These are phyloP conservation scores for Amanita pallidorosea DNA, from an alignment of 768 basidiomycete genomes.

Conservation along the genomic window DNA sequence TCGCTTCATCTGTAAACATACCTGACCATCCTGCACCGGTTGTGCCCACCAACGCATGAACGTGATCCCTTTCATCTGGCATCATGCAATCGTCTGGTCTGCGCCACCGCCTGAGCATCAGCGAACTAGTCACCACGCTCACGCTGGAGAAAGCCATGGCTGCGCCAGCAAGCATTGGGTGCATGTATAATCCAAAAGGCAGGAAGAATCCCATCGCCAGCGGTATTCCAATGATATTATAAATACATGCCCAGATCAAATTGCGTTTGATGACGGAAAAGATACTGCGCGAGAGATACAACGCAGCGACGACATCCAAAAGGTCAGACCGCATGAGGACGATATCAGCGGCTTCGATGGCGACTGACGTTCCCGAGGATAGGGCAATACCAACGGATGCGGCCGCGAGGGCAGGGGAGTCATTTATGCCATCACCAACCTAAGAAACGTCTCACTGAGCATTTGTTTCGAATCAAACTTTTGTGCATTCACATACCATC, in stretches of 20 bases:
- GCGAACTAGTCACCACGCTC: constrained; percentile 84
- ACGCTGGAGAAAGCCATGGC: constrained; percentile 99
- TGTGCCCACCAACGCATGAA: constrained; percentile 28
- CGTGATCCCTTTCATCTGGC: constrained; percentile 43
- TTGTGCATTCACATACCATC: constrained; percentile 51
- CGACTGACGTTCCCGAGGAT: constrained; percentile 92
- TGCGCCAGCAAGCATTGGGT: constrained; percentile 97
- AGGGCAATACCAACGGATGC: constrained; percentile 96
- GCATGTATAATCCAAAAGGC: constrained; percentile 85
- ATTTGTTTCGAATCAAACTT: background rate
- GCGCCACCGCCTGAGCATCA: constrained; percentile 80
- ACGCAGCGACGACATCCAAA: constrained; percentile 93
- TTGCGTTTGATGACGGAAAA: constrained; percentile 88
- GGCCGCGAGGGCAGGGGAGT: constrained; percentile 93
- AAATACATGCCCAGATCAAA: constrained; percentile 92
- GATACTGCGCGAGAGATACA: constrained; percentile 82
- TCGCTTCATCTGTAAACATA: constrained; percentile 38
- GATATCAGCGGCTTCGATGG: constrained; percentile 96
- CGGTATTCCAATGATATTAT: constrained; percentile 89
- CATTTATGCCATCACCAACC: constrained; percentile 99
- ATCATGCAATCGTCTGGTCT: constrained; percentile 62
- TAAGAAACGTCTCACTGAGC: constrained; percentile 19
- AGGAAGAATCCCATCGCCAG: constrained; percentile 96
- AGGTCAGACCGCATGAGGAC: constrained; percentile 97
- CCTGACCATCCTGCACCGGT: constrained; percentile 30